Conservation (phyloP, 2,329 filamentous ascomycete species). For the Cladosporium sp. region DNA sequence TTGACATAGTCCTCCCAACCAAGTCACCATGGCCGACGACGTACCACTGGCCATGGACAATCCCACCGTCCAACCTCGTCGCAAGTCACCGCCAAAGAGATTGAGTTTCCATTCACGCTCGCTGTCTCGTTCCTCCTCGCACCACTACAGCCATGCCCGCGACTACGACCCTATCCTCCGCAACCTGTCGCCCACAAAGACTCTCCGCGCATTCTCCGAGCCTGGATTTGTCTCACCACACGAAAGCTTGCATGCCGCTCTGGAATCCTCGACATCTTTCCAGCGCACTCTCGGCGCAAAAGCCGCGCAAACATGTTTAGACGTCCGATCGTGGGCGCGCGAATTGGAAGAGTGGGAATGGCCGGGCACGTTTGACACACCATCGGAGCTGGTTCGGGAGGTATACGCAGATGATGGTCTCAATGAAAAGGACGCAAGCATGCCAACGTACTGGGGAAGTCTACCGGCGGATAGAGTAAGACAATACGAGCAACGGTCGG, state of each 20-base stretch:
- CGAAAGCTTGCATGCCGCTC: background rate
- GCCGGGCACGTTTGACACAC: constrained; percentile 50
- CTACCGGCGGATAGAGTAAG: constrained; percentile 64
- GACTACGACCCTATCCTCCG: constrained; percentile 51
- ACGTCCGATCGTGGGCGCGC: constrained; percentile 71
- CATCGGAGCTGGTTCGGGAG: constrained; percentile 9
- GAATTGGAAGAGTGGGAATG: constrained; percentile 67
- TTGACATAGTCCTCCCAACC: constrained; percentile 3
- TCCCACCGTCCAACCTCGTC: constrained; percentile 33
- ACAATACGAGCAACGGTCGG: constrained; percentile 70
- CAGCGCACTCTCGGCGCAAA: constrained; percentile 52
- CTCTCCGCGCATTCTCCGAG: constrained; percentile 57
- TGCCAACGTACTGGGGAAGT: constrained; percentile 66
- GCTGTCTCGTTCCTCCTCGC: constrained; percentile 30
- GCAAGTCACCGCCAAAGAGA: constrained; percentile 26
- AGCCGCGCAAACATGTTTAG: constrained; percentile 68
- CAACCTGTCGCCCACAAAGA: constrained; percentile 61
- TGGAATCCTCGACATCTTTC: constrained; percentile 2
- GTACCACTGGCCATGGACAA: constrained; percentile 28
- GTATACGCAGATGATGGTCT: background rate
- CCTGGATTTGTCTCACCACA: background rate
- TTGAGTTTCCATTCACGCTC: constrained; percentile 29
- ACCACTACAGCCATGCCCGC: constrained; percentile 22
- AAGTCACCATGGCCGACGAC: constrained; percentile 4
- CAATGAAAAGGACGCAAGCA: constrained; percentile 28